Evolutionary conservation across 352 stramenopile species (phyloP), one percentile per base, ranked within the genome.

Genomic region (Globisporangium heterothallicum): DNA sequence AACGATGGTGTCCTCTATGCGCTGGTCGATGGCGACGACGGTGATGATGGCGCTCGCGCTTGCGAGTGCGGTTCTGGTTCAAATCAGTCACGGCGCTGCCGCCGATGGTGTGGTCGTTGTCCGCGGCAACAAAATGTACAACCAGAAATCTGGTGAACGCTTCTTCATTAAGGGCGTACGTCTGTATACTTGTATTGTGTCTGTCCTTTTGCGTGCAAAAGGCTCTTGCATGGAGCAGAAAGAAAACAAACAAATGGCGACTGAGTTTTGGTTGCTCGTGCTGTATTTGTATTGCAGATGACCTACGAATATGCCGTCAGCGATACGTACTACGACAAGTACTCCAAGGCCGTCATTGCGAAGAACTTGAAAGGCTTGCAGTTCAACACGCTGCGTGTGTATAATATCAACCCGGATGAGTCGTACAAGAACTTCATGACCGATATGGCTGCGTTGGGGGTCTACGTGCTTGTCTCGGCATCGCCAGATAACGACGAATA

Each of bases 271-370:
- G n/a, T n/a, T 42, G n/a, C 54, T 10, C 53, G 12, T 58, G 42
- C 21, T 44, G 12, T 44, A 10, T 13, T 16, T 26, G 4, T 12
- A 14, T 9, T 7, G 19, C 44, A 9, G 79, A 61, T 92, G 72
- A 94, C 84, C 42, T 94, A 94, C 58, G 84, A 94, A 56, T 94
- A 94, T 63, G 84, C 80, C 2, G 81, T 94, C 46, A 92, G 79
- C 43, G 82, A 94, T 48, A 70, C 78, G 3, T 91, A 92, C 65
- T 94, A 92, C 61, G 72, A 80, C 56, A 80, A 89, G 62, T 88
- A 89, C 61, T 89, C 78, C 26, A 90, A 92, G 59, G 67, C 69
- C 7, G 64, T 73, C 40, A 92, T 94, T 49, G 51, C 55, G 6
- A 52, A 74, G 51, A 79, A 86, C 34, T 65, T 94, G 10, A 72